A percentile compares a stretch with the other conserved stretches of the same genome.
Conservation (phyloP, 805 yeast genomes). For the Lipomyces chichibuensis region DNA sequence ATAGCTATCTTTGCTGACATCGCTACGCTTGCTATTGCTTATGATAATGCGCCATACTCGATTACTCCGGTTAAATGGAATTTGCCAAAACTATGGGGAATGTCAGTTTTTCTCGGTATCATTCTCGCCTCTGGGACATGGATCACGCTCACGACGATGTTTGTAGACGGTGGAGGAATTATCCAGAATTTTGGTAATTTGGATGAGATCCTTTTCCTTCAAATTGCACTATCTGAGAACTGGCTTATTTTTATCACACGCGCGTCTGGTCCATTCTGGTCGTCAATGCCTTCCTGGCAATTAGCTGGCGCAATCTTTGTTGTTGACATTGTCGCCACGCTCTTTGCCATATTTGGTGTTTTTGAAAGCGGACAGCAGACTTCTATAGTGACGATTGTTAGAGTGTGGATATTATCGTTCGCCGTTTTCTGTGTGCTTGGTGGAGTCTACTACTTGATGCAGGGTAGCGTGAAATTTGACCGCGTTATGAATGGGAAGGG, state of each 20-base stretch:
- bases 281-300: constrained; percentile 95
- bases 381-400: constrained; percentile 90
- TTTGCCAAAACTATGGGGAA: constrained; percentile 88
- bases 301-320: constrained; percentile 87
- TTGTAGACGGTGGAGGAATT: constrained; percentile 61
- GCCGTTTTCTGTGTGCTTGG: constrained; percentile 96
- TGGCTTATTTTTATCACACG: constrained; percentile 97
- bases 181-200: constrained; percentile 93
- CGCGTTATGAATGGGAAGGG: constrained; percentile 60
- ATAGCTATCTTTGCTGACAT: constrained; percentile 92
- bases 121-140: constrained; percentile 80
- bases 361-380: constrained; percentile 93
- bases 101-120: constrained; percentile 70
- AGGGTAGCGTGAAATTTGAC: constrained; percentile 55
- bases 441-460: constrained; percentile 94
- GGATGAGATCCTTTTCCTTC: constrained; percentile 91
- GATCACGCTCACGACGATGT: constrained; percentile 94
- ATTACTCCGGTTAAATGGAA: constrained; percentile 95
- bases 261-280: constrained; percentile 99
- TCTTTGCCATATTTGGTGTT: constrained; percentile 94
- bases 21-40: constrained; percentile 79
- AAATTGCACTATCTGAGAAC: constrained; percentile 93
- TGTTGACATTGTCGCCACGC: constrained; percentile 89
- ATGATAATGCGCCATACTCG: constrained; percentile 94
- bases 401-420: constrained; percentile 93